Base-by-base conservation (phyloP, 2,329 filamentous ascomycete genomes). In the Fusarium sacchari region DNA sequence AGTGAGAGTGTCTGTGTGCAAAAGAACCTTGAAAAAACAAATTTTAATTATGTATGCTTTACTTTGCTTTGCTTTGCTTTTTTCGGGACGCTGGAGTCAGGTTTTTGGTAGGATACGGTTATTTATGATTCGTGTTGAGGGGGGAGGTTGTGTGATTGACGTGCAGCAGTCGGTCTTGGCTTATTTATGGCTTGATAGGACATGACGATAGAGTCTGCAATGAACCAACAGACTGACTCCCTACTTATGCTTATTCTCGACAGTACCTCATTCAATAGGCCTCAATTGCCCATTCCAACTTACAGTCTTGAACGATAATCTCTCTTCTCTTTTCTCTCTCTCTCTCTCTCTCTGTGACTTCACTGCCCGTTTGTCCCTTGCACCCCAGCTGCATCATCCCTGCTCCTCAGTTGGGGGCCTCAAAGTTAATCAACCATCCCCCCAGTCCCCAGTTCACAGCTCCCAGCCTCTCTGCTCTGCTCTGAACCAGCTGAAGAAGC, bases 1-100 rank as follows among this genome's bases (percentile, higher is more conserved):
- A 5, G 26, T 5, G 36, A 7, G 28, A 32, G 22, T 30, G 26
- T 13, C 6, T 30, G 18, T 43, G 58, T 43, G 58, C 65, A 69
- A 69, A 69, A 69, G 67, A 40, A 69, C 65, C 67, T 69, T 69
- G 67, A 69, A 69, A 69, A 43, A 17, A 49, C 37, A 17, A 22
- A 24, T 26, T 46, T 40, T 46, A 24, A 10, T 17, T 22, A 18
- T 0, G 5, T 17, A 9, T 18, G 3, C 14, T 15, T 50, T 69
- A 39, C 39, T 53, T n/a, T n/a, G n/a, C n/a, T n/a, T n/a, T n/a
- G n/a, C n/a, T n/a, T n/a, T n/a, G n/a, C n/a, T n/a, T n/a, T 59
- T 52, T 69, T 34, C 15, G 20, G 11, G 6, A 10, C 1, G 10
- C 6, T 24, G 10, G 42, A 60, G 60, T 63, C 60, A 63, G 34